phyloP scores from a whole-genome alignment of 768 basidiomycete species.

The Phylloporus sp. region DNA sequence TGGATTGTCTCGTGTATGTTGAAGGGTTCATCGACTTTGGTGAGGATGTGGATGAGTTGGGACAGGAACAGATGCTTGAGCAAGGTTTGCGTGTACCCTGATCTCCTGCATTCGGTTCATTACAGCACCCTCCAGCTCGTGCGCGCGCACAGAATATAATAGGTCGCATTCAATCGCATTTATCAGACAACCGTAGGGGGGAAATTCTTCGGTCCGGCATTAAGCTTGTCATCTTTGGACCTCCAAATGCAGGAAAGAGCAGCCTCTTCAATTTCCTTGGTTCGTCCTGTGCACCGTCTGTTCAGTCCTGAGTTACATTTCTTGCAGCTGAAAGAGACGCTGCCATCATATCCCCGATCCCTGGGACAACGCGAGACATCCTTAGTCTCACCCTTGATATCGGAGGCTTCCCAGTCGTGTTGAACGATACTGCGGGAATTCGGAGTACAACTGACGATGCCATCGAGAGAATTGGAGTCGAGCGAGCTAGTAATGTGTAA shows the following conservation, averaged over 20 bases:
- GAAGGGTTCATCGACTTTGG: constrained; percentile 94
- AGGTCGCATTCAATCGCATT: constrained; percentile 47
- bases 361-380: constrained; percentile 88
- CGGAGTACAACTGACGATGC: constrained; percentile 57
- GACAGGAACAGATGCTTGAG: constrained; percentile 68
- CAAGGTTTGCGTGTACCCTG: constrained; percentile 44
- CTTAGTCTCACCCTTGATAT: constrained; percentile 84
- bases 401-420: constrained; percentile 76
- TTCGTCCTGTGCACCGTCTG: constrained; percentile 23
- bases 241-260: constrained; percentile 94
- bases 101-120: not conserved
- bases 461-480: constrained; percentile 80
- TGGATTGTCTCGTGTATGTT: constrained; percentile 70
- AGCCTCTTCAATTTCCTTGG: constrained; percentile 83
- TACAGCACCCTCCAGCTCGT: constrained; percentile 41
- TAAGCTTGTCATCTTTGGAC: constrained; percentile 83
- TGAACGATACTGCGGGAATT: constrained; percentile 86
- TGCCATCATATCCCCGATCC: constrained; percentile 83
- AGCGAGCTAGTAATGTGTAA: constrained; percentile 66
- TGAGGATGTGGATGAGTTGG: constrained; percentile 80
- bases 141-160: constrained; percentile 47
- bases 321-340: constrained; percentile 77
- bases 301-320: not conserved
- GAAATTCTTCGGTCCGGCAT: constrained; percentile 84
- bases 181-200: constrained; percentile 71